phyloP scores from a whole-genome alignment of 2,329 filamentous ascomycete species.

The Fusarium heterosporum region DNA sequence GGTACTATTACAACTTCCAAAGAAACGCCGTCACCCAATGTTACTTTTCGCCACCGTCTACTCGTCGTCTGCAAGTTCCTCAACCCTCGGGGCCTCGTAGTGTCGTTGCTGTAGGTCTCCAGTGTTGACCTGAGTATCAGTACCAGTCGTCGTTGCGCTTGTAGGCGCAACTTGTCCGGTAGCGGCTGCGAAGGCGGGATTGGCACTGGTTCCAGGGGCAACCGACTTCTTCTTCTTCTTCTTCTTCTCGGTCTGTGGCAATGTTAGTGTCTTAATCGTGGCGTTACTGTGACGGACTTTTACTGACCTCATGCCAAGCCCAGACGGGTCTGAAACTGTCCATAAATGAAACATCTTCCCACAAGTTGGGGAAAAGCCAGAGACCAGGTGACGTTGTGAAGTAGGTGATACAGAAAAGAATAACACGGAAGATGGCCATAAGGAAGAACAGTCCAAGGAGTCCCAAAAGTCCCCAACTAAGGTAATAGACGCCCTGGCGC shows the following conservation, averaged over 20 bases:
- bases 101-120: constrained; percentile 54
- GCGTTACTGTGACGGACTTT: background rate
- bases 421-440: constrained; percentile 97
- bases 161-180: constrained; percentile 66
- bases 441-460: constrained; percentile 93
- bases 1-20: constrained; percentile 43
- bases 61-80: constrained; percentile 65
- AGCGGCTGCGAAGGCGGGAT: constrained; percentile 62
- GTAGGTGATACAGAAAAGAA: constrained; percentile 93
- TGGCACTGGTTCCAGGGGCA: constrained; percentile 51
- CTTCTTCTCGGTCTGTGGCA: constrained; percentile 50
- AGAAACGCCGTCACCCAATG: constrained; percentile 41
- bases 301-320: constrained; percentile 95
- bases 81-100: constrained; percentile 65
- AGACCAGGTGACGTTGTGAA: constrained; percentile 86
- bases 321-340: constrained; percentile 96
- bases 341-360: constrained; percentile 98
- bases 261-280: constrained; percentile 35
- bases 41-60: constrained; percentile 45
- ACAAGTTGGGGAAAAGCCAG: constrained; percentile 98
- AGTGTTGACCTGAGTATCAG: constrained; percentile 65
- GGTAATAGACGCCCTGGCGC: constrained; percentile 94
- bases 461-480: constrained; percentile 92
- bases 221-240: constrained; percentile 69
- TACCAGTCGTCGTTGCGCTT: constrained; percentile 67